These are phyloP conservation scores for Posidonia australis DNA, from an alignment of 106 monocot genomes.

Conservation along the genomic window DNA sequence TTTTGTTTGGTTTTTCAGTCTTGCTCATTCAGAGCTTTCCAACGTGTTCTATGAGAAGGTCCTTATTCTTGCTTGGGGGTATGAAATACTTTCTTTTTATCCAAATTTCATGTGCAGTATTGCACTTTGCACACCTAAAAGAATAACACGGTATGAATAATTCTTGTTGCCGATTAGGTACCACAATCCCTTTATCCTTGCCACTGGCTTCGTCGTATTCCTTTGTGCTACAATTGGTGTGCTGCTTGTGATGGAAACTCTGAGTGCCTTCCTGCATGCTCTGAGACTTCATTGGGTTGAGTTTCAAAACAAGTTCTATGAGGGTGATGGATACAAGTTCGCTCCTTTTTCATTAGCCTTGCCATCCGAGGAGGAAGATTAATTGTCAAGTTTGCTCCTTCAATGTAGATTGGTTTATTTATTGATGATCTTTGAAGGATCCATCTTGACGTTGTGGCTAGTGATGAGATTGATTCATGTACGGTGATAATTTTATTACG, in stretches of 20 bases:
- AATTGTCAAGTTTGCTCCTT: neutral
- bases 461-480: neutral
- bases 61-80: conserved; percentile 85
- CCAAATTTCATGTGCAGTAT: neutral
- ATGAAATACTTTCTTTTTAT: conserved; percentile 15
- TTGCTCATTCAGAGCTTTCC: conserved; percentile 89
- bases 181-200: conserved; percentile 59
- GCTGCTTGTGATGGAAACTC: conserved; percentile 90
- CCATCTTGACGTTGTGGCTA: neutral
- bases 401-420: neutral
- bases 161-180: conserved; percentile 27
- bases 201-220: conserved; percentile 63
- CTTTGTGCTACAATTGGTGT: conserved; percentile 78
- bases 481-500: neutral
- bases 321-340: conserved; percentile 95
- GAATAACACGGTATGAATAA: neutral
- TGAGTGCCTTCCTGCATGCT: conserved; percentile 94
- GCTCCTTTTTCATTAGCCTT: conserved; percentile 70
- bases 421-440: neutral
- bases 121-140: neutral
- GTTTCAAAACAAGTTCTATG: conserved; percentile 94
- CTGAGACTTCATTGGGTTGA: conserved; percentile 99
- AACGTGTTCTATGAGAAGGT: conserved; percentile 92
- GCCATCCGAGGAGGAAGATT: conserved; percentile 39
- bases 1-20: conserved; percentile 31